Evolutionary conservation across 192 early-diverging fungal genomes (phyloP), one percentile per base, ranked within the genome.

Genomic region (Podila epigama): DNA sequence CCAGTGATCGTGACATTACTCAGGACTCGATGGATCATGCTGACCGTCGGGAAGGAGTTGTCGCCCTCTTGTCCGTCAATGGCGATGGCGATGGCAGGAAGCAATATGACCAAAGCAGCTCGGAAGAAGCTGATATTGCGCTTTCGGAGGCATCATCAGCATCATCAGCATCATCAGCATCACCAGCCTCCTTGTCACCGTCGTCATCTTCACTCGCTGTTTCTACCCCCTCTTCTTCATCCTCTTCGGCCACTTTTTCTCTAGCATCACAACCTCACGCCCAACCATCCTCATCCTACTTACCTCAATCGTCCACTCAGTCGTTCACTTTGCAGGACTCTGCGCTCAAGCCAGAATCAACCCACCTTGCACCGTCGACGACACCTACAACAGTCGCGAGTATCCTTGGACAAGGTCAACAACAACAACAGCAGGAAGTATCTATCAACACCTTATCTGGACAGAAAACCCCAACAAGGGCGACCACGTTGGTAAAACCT

Each of bases 391-490:
- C 37, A 25, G 29, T 39, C 58, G 36, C 16, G 53, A 27, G 33
- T 27, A 15, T 32, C 31, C 53, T 31, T 9, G 27, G 15, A 16
- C 40, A 27, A 28, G 7, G 34, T 27, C 31, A 51, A 8, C 32
- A 50, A 29, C 32, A 51, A 20, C 7, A n/a, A 33, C 53, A 31
- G 31, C 41, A 27, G 40, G 58, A 75, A 36, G 53, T 54, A 20
- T 22, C 16, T n/a, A 63, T 51, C 54, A 58, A 22, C n/a, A 34
- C 50, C 11, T 28, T 66, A 11, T 41, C 70, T 31, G 71, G 71
- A 11, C 64, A 75, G 63, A 75, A 67, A 18, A 67, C 65, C 11
- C 65, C 65, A 2, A 63, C 71, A 11, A 36, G 64, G 25, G 63
- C 71, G 13, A 66, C 70, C 39, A n/a, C 37, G 0, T 42, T 52